Conservation (phyloP, 2,329 filamentous ascomycete genomes). For the Plectosphaerella cucumerina region DNA sequence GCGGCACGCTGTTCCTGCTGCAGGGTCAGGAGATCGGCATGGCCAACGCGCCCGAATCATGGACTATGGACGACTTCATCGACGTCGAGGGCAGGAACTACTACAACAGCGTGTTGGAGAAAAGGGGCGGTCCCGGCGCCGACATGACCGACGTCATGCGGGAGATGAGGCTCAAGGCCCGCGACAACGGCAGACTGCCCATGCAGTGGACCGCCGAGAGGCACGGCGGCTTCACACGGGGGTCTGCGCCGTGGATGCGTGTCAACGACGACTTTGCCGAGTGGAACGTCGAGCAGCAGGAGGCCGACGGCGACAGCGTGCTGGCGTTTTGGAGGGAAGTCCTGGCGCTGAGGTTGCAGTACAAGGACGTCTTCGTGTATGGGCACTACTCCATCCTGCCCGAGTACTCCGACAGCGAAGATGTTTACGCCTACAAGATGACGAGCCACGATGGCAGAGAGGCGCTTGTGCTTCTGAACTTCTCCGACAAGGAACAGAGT, state of each 20-base stretch:
- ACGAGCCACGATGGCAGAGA: slow-evolving; percentile 8
- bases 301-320: slow-evolving; percentile 9
- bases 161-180: slow-evolving; percentile 29
- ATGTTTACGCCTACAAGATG: slow-evolving; percentile 18
- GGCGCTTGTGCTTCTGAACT: slow-evolving; percentile 16
- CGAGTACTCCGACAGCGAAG: slow-evolving; percentile 9
- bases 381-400: slow-evolving; percentile 7
- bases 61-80: slow-evolving; percentile 37
- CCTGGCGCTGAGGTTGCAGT: slow-evolving; percentile 9
- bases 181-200: slow-evolving; percentile 19
- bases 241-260: slow-evolving; percentile 19
- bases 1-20: slow-evolving; percentile 43
- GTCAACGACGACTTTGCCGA: slow-evolving; percentile 16
- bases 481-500: not conserved
- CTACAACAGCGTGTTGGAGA: slow-evolving; percentile 17
- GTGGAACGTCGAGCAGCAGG: slow-evolving; percentile 15
- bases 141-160: slow-evolving; percentile 32
- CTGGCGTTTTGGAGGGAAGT: slow-evolving; percentile 14
- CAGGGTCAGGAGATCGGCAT: slow-evolving; percentile 51
- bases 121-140: slow-evolving; percentile 11
- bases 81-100: slow-evolving; percentile 40
- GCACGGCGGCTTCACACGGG: slow-evolving; percentile 38
- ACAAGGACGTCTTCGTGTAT: slow-evolving; percentile 18
- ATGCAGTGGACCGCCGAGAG: slow-evolving; percentile 46
- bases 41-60: slow-evolving; percentile 38